Evolutionary conservation across 129 eudicot species (phyloP).

Genomic region (Smallanthus sonchifolius): DNA sequence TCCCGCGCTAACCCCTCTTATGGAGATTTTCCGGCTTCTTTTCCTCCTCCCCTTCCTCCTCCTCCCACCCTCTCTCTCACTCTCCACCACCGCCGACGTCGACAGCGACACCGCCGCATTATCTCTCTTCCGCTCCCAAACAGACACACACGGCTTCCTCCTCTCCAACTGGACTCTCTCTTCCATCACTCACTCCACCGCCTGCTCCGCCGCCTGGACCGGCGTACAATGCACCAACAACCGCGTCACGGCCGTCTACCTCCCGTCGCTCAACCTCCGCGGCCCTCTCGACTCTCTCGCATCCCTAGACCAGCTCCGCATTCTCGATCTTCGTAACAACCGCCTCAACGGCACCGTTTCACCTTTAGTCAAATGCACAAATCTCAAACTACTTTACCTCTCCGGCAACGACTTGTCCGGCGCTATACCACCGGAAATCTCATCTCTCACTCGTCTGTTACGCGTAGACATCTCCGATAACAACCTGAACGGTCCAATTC

Average conservation of each 20-base stretch:
- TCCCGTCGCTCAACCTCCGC: conserved; percentile 76
- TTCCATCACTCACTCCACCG: conserved; percentile 39
- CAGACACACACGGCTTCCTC: conserved; percentile 79
- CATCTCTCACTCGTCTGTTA: conserved; percentile 53
- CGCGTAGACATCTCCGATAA: conserved; percentile 81
- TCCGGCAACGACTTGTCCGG: conserved; percentile 82
- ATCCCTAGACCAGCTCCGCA: conserved; percentile 81
- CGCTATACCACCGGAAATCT: conserved; percentile 51
- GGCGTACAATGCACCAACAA: conserved; percentile 64
- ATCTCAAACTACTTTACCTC: conserved; percentile 72
- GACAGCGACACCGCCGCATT: conserved; percentile 76
- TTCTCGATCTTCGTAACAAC: conserved; percentile 71
- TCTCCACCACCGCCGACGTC: conserved; percentile 27
- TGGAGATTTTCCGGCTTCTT: conserved; percentile 30
- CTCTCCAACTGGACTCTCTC: conserved; percentile 78
- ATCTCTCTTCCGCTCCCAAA: conserved; percentile 71
- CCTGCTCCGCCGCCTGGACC: conserved; percentile 67
- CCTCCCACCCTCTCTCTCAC: conserved; percentile 22
- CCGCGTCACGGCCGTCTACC: conserved; percentile 63
- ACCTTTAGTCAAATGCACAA: conserved; percentile 48
- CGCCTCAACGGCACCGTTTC: conserved; percentile 73
- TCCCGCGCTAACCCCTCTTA: conserved; percentile 34
- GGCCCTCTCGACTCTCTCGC: conserved; percentile 70
- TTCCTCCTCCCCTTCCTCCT: conserved; percentile 40
- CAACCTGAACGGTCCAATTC: conserved; percentile 68